Conservation (phyloP, 2,329 filamentous ascomycete species). For the Neofusicoccum ribis region DNA sequence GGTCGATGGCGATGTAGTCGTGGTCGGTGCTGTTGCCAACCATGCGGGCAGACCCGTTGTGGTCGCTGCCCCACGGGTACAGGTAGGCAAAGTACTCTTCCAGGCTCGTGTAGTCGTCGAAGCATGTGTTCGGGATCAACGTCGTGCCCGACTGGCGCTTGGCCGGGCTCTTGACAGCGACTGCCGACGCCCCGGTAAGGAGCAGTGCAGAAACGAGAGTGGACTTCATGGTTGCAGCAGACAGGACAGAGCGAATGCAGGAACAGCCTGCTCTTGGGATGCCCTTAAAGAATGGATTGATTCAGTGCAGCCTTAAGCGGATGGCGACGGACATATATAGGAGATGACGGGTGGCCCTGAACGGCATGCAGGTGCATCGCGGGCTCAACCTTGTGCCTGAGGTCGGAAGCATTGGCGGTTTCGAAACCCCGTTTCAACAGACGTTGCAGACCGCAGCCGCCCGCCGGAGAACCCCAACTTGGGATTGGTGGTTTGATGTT, state of each 20-base stretch:
- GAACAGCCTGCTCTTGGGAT: too few relatives aligned
- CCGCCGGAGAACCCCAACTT: neutral
- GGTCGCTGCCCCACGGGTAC: constrained; percentile 60
- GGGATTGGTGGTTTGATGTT: constrained; percentile 15
- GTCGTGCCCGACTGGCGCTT: constrained; percentile 26
- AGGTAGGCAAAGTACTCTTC: constrained; percentile 52
- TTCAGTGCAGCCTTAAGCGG: neutral
- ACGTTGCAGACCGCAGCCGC: neutral
- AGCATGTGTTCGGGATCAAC: constrained; percentile 29
- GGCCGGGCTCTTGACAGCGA: neutral
- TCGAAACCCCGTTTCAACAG: neutral
- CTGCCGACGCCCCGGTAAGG: neutral
- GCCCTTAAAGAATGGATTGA: neutral
- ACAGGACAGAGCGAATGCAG: too few relatives aligned
- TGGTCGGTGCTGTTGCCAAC: constrained; percentile 28
- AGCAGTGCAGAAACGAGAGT: neutral
- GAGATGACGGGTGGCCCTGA: constrained; percentile 1
- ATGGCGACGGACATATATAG: neutral
- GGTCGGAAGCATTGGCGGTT: neutral
- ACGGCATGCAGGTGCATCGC: neutral
- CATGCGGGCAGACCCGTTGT: constrained; percentile 61
- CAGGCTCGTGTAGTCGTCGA: constrained; percentile 33
- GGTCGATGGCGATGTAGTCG: constrained; percentile 44
- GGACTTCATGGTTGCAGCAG: neutral
- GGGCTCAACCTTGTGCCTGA: neutral